Conservation (phyloP, 2,329 filamentous ascomycete species). For the Aspergillus flavus region DNA sequence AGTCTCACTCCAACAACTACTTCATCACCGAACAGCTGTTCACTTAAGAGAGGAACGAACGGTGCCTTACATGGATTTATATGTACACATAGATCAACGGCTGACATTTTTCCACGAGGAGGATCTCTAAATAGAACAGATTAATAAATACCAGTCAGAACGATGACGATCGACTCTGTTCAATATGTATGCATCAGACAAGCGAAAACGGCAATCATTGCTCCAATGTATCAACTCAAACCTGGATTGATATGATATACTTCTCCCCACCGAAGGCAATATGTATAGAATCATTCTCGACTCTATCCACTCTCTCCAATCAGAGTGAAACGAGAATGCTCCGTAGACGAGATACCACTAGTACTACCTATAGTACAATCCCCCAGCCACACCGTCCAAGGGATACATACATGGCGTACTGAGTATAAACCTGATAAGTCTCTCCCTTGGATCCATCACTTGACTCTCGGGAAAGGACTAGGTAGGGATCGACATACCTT, state of each 20-base stretch:
- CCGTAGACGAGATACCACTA: neutral
- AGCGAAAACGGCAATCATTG: neutral
- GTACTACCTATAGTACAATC: neutral
- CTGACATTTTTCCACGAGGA: neutral
- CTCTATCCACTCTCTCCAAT: neutral
- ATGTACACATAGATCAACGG: neutral
- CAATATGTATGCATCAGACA: neutral
- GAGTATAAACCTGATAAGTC: neutral
- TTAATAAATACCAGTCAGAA: conserved; percentile 2
- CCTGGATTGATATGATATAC: neutral
- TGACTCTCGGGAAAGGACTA: neutral
- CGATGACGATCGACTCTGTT: neutral
- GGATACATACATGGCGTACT: neutral
- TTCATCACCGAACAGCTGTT: conserved; percentile 52
- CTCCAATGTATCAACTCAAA: neutral
- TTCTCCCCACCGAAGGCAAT: neutral
- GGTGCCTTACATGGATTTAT: conserved; percentile 5
- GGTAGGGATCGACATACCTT: neutral
- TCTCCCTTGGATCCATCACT: neutral
- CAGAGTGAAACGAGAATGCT: neutral
- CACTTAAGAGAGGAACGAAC: neutral
- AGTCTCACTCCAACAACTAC: neutral
- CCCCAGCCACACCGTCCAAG: conserved; percentile 1
- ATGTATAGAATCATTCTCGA: neutral
- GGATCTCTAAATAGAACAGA: neutral